These are phyloP conservation scores for Nakaseomyces bracarensis DNA, from an alignment of 1,139 yeast species.

Conservation along the genomic window DNA sequence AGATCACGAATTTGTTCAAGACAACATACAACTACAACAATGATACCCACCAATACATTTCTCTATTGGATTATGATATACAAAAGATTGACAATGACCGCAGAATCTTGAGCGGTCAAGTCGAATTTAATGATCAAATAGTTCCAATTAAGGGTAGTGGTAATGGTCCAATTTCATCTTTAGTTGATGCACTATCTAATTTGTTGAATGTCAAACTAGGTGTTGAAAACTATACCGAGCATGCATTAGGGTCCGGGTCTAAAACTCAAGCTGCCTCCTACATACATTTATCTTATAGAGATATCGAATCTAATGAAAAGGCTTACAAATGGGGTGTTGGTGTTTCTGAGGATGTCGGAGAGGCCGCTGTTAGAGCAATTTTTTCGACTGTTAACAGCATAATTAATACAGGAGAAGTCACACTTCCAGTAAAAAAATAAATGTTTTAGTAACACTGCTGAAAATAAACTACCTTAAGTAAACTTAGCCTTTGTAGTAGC, in stretches of 20 bases:
- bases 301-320: slow-evolving; percentile 37
- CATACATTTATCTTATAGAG: slow-evolving; percentile 51
- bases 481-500: no score
- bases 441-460: no score
- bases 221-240: slow-evolving; percentile 83
- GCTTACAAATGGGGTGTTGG: slow-evolving; percentile 86
- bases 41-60: slow-evolving; percentile 29
- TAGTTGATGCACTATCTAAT: slow-evolving; percentile 64
- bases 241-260: slow-evolving; percentile 83
- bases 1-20: slow-evolving; percentile 70
- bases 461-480: no score
- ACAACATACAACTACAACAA: slow-evolving; percentile 57
- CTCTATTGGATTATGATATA: slow-evolving; percentile 45
- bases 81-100: slow-evolving; percentile 36
- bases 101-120: slow-evolving; percentile 44
- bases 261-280: slow-evolving; percentile 85
- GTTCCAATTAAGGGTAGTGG: slow-evolving; percentile 61
- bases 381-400: slow-evolving; percentile 59
- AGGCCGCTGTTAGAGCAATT: slow-evolving; percentile 77
- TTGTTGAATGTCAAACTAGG: slow-evolving; percentile 53
- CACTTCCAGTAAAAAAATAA: slow-evolving; percentile 17
- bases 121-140: slow-evolving; percentile 41
- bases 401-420: slow-evolving; percentile 29
- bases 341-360: slow-evolving; percentile 84
- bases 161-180: slow-evolving; percentile 93